These are phyloP conservation scores for Lachnellula arida DNA, from an alignment of 2,329 filamentous ascomycete genomes.

Conservation along the genomic window DNA sequence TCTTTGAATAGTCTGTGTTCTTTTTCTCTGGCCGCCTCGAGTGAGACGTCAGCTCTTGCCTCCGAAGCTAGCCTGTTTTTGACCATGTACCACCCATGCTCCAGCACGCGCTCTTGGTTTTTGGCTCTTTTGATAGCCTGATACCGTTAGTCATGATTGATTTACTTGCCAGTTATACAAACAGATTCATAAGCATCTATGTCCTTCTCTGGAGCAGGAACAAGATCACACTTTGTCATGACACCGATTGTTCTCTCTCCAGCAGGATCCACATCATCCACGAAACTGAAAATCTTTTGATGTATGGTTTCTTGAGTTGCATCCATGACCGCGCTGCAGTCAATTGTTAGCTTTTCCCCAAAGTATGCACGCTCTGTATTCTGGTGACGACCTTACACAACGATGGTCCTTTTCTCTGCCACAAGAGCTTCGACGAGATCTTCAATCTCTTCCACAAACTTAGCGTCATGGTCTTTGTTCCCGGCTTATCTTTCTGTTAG, in stretches of 20 bases:
- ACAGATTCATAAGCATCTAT: not conserved
- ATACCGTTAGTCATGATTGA: not conserved
- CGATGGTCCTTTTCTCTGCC: not conserved
- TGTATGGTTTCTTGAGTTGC: not conserved
- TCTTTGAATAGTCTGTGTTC: not conserved
- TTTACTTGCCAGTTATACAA: not conserved
- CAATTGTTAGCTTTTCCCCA: not conserved
- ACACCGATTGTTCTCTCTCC: slow-evolving; percentile 4
- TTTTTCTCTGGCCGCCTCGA: not conserved
- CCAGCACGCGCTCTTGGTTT: not conserved
- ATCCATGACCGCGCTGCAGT: not conserved
- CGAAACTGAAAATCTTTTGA: not conserved
- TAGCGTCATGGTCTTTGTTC: not conserved
- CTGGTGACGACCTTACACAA: not conserved
- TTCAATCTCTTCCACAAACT: not conserved
- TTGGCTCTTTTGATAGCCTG: not conserved
- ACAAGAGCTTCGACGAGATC: not conserved
- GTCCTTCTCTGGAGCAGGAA: not conserved
- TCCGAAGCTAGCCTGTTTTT: not conserved
- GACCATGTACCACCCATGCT: slow-evolving; percentile 1
- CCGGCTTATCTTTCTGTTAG: not conserved
- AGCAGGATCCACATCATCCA: not conserved
- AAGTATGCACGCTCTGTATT: not conserved
- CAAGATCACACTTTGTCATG: slow-evolving; percentile 1
- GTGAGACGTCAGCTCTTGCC: not conserved